phyloP scores from a whole-genome alignment of 164 flowering plant species.

The Piper longum region DNA sequence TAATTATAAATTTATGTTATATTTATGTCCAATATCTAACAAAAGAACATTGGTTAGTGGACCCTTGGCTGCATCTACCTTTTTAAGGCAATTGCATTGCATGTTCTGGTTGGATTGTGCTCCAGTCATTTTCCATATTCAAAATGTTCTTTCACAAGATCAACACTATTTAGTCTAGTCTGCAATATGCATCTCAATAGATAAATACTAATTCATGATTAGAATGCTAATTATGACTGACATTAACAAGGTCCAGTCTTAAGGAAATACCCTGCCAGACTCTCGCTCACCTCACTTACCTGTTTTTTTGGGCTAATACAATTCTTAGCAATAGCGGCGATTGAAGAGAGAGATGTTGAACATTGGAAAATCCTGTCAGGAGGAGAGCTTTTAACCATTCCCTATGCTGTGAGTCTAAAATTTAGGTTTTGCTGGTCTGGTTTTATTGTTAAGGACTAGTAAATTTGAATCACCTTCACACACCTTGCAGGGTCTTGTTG shows the following conservation, averaged over 20 bases:
- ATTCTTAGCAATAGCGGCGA: conserved; percentile 46
- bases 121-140: conserved; percentile 17
- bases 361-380: conserved; percentile 52
- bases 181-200: no score
- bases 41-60: conserved; percentile 38
- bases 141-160: no score
- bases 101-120: conserved; percentile 80
- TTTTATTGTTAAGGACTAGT: no score
- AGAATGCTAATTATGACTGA: no score
- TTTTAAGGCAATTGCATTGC: conserved; percentile 66
- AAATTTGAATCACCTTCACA: neutral
- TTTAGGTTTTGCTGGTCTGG: no score
- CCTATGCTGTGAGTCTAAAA: conserved; percentile 42
- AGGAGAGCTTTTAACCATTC: conserved; percentile 49
- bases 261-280: conserved; percentile 72
- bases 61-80: conserved; percentile 59
- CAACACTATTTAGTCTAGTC: no score
- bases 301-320: conserved; percentile 71
- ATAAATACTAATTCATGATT: no score
- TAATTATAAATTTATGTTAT: no score
- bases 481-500: conserved; percentile 45
- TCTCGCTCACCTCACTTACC: conserved; percentile 62
- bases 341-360: conserved; percentile 35
- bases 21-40: no score
- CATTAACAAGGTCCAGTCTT: conserved; percentile 53